A percentile compares a stretch with the other conserved stretches of the same genome.
Evolutionary conservation across 371 early-diverging fungal species (phyloP).

Genomic region (Rhizopus delemar): DNA sequence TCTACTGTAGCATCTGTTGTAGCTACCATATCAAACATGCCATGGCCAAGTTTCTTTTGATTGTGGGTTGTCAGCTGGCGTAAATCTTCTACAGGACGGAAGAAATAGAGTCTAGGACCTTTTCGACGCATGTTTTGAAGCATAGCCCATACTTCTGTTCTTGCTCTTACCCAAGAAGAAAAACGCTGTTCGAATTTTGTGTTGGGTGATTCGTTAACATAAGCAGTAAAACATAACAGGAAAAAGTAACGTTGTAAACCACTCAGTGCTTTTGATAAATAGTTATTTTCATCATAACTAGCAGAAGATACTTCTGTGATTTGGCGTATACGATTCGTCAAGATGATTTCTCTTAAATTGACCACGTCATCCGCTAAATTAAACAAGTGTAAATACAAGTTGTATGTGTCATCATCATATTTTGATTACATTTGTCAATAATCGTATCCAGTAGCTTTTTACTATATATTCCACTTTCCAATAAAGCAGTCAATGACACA

Average conservation of each 20-base stretch:
- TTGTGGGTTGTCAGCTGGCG: constrained; percentile 32
- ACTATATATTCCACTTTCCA: constrained; percentile 54
- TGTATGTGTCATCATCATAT: too few relatives aligned
- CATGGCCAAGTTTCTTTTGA: constrained; percentile 14
- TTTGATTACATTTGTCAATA: constrained; percentile 59
- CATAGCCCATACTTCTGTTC: constrained; percentile 66
- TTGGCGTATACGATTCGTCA: constrained; percentile 62
- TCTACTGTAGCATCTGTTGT: constrained; percentile 50
- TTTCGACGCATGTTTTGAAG: constrained; percentile 55
- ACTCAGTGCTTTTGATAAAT: constrained; percentile 53
- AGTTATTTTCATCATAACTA: constrained; percentile 34
- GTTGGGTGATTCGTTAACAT: constrained; percentile 53
- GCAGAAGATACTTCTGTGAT: constrained; percentile 36
- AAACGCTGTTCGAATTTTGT: constrained; percentile 50
- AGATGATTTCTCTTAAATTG: constrained; percentile 66
- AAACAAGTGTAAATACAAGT: neutral
- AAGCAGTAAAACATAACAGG: constrained; percentile 62
- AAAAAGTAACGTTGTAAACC: constrained; percentile 71
- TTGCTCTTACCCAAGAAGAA: constrained; percentile 55
- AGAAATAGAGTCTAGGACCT: constrained; percentile 56
- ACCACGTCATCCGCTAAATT: constrained; percentile 59
- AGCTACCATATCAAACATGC: constrained; percentile 55
- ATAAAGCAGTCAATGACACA: constrained; percentile 49
- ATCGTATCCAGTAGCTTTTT: constrained; percentile 61
- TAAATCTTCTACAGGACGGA: constrained; percentile 72